Base-by-base conservation (phyloP, 192 early-diverging fungal genomes). In the Allomyces arbusculus region DNA sequence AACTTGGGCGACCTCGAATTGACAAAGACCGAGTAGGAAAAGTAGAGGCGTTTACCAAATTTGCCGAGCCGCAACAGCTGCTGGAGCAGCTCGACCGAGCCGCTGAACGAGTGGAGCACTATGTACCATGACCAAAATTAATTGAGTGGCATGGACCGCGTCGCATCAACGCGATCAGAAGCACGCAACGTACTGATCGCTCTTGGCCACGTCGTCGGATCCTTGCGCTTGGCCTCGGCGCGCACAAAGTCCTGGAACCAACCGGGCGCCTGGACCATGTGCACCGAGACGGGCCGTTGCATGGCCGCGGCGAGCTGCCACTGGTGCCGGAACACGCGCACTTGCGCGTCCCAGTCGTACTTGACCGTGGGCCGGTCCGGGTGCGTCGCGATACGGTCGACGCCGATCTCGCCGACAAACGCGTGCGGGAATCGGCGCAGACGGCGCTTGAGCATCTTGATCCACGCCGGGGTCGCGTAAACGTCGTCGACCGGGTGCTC, bases 241-340 rank as follows among this genome's bases (percentile, higher is more conserved):
- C 69, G 73, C 61, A 76, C 71, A 45, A 76, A 74, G 25, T 76
- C 68, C 8, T 79, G 74, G 68, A 88, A 66, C 20, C 75, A 64
- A 1, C 89, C 89, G 64, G 85, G 85, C 22, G 84, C 82, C 61
- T 84, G 87, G 23, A 94, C 92, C 67, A 82, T 84, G 70, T 95
- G 90, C 50, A 92, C 71, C 40, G 83, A 88, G 23, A 88, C 83
- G 0, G 82, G 76, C 14, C 85, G 74, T 24, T 73, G 33, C 24
- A 88, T 66, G 7, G 82, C 79, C 22, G 78, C 77, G 5, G 90
- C 91, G 24, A 96, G 67, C 24, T 78, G 73, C 10, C 90, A 69
- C 71, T 96, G 93, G 43, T 71, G 70, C 10, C 78, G 74, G 6
- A 92, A 80, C 16, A 88, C 45, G 3, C 65, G 63, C 44, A 82